Conservation (phyloP, 2,329 filamentous ascomycete species). For the Cordyceps fumosorosea region DNA sequence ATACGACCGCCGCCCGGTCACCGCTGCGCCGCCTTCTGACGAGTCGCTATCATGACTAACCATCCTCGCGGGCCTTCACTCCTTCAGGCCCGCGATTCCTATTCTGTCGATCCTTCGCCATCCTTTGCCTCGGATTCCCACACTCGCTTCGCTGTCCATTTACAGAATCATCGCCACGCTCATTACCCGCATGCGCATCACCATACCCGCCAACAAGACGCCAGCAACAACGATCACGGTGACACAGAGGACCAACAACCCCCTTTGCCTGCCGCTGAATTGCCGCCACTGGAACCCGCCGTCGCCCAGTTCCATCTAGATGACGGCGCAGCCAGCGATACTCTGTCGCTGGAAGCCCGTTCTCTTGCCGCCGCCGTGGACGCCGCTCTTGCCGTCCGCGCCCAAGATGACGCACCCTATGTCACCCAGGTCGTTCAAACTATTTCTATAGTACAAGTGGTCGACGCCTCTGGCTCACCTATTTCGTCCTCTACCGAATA, state of each 20-base stretch:
- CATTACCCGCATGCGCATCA: slow-evolving; percentile 14
- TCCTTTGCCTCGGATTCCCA: slow-evolving; percentile 20
- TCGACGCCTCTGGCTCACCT: slow-evolving; percentile 41
- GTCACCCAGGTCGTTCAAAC: slow-evolving; percentile 47
- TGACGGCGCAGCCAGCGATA: slow-evolving; percentile 14
- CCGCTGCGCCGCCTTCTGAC: slow-evolving; percentile 18
- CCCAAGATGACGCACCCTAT: slow-evolving; percentile 19
- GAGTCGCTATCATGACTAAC: slow-evolving; percentile 27
- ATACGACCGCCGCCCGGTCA: slow-evolving; percentile 16
- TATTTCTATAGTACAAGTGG: slow-evolving; percentile 46
- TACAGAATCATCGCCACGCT: slow-evolving; percentile 18
- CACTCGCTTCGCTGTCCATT: slow-evolving; percentile 20
- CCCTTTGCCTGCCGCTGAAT: neutral
- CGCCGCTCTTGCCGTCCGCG: slow-evolving; percentile 9
- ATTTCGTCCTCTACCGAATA: slow-evolving; percentile 38
- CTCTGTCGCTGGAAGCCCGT: slow-evolving; percentile 13
- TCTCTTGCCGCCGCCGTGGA: slow-evolving; percentile 17
- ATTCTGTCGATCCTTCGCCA: slow-evolving; percentile 5
- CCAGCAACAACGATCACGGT: slow-evolving; percentile 18
- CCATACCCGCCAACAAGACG: slow-evolving; percentile 22
- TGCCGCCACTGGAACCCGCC: neutral
- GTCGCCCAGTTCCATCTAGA: neutral
- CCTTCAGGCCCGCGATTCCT: slow-evolving; percentile 27
- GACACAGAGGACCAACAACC: slow-evolving; percentile 1
- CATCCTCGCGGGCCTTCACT: slow-evolving; percentile 30